Percentiles rank a stretch among this genome's conserved stretches.
These are phyloP conservation scores for Pinus taeda DNA, from an alignment of 75 land plant genomes.

Conservation along the genomic window DNA sequence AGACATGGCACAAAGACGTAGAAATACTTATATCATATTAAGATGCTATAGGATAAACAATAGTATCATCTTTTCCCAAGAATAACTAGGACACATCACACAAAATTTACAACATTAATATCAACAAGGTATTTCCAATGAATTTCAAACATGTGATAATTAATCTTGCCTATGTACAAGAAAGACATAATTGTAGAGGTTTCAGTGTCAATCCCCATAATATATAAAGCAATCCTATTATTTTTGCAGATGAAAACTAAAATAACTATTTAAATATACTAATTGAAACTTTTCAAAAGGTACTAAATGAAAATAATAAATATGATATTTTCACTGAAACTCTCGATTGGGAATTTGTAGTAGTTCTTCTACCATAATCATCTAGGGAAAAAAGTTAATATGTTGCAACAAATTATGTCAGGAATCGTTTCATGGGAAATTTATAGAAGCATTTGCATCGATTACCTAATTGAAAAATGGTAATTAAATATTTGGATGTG, in stretches of 20 bases:
- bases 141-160: background rate
- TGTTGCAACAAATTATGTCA: too few relatives aligned
- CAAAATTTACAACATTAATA: background rate
- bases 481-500: too few relatives aligned
- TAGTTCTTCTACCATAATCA: too few relatives aligned
- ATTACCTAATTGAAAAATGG: too few relatives aligned
- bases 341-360: too few relatives aligned
- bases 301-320: constrained; percentile 9
- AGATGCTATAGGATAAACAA: background rate
- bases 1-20: background rate
- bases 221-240: background rate
- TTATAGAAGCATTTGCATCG: too few relatives aligned
- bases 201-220: background rate
- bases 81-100: background rate
- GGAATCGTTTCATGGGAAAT: too few relatives aligned
- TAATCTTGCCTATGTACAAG: background rate
- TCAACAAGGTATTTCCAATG: background rate
- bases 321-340: too few relatives aligned
- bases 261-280: background rate
- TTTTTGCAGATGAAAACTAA: background rate
- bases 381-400: too few relatives aligned
- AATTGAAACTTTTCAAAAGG: background rate
- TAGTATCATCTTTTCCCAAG: background rate
- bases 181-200: background rate
- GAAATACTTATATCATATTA: background rate